Evolutionary conservation across 768 basidiomycete species (phyloP), one percentile per base, ranked within the genome.

Genomic region (Kwoniella shandongensis): DNA sequence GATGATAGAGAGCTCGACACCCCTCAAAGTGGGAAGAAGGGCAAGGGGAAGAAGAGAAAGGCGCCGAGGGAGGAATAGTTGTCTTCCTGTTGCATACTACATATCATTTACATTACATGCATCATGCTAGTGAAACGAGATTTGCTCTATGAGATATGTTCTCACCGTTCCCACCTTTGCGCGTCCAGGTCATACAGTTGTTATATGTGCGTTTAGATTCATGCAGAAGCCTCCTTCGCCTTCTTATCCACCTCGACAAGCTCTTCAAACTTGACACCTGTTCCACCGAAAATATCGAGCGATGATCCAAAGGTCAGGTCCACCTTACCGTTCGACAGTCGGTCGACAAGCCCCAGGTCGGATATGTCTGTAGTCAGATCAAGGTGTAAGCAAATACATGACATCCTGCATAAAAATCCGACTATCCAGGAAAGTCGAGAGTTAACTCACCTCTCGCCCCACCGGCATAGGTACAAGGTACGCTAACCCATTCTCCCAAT

Each of bases 381-480:
- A 18, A 4, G 17, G n/a, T 32, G 2, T 29, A 40, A 8, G 15
- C 12, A 61, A 42, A 20, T 42, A 42, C 35, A 51, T 18, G n/a
- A n/a, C n/a, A n/a, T n/a, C n/a, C n/a, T n/a, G n/a, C n/a, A n/a
- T n/a, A n/a, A n/a, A n/a, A n/a, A n/a, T n/a, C n/a, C n/a, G n/a
- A n/a, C n/a, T n/a, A n/a, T n/a, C n/a, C 32, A 32, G 8, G n/a
- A 29, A 22, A 35, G 23, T 23, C 2, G 5, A 18, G 29, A 18
- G 22, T 22, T 8, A n/a, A 61, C 66, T 36, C 71, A 89, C 93
- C 85, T 80, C 85, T 89, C 1, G 96, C 96, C 11, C 96, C 96
- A 2, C 96, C 96, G 0, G 96, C 96, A 73, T 99, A 99, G 10
- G 96, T 98, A 0, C 90, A 89, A 1, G 92, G 91, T 61, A 98